phyloP scores from a whole-genome alignment of 495 filamentous ascomycete species.

The Aspergillus campestris region DNA sequence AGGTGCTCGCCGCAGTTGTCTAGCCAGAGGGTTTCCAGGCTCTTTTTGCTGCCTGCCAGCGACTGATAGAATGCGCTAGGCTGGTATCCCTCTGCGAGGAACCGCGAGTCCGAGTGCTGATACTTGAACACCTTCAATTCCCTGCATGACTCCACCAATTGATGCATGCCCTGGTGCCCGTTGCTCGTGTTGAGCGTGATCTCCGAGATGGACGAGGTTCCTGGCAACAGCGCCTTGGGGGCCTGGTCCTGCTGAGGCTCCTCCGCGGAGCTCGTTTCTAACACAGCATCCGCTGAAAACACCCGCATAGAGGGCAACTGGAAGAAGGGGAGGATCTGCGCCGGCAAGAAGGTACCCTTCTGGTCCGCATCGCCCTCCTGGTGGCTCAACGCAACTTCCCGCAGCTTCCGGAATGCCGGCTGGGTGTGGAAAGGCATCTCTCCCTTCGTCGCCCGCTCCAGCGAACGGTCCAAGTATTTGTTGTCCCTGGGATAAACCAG shows the following conservation, averaged over 20 bases:
- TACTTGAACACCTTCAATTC: constrained; percentile 27
- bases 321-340: constrained; percentile 22
- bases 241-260: background rate
- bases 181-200: constrained; percentile 24
- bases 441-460: constrained; percentile 14
- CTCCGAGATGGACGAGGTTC: constrained; percentile 15
- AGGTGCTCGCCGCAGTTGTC: constrained; percentile 25
- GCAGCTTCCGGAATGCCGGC: constrained; percentile 12
- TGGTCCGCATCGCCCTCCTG: constrained; percentile 9
- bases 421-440: constrained; percentile 14
- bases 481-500: constrained; percentile 15
- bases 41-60: constrained; percentile 18
- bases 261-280: constrained; percentile 13
- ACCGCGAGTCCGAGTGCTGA: constrained; percentile 26
- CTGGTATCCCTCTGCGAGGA: constrained; percentile 20
- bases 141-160: constrained; percentile 16
- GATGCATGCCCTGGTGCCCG: constrained; percentile 20
- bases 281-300: constrained; percentile 19
- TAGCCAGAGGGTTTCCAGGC: constrained; percentile 25
- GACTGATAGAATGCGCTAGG: constrained; percentile 22
- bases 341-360: constrained; percentile 8
- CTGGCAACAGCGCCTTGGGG: background rate
- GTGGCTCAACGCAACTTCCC: constrained; percentile 16
- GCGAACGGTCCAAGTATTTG: constrained; percentile 12
- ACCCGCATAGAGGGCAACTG: constrained; percentile 21